Evolutionary conservation across 768 basidiomycete species (phyloP), one percentile per base, ranked within the genome.

Genomic region (Boletellus ananas): DNA sequence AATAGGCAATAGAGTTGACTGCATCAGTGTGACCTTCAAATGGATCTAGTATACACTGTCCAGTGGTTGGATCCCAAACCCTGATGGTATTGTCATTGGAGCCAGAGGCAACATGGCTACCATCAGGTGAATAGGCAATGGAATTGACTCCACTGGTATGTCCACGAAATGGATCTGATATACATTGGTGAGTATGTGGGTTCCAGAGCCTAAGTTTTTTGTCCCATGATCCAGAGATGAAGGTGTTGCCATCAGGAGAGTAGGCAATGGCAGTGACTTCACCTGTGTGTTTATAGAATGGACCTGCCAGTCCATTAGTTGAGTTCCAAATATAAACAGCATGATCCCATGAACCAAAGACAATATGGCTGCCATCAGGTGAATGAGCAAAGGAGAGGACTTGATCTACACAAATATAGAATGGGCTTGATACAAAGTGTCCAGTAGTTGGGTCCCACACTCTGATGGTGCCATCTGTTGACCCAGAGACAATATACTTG

Each of bases 61-160:
- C 27, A 46, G 49, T 51, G 25, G 20, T 27, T 47, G 55, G 13
- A 36, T 62, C 18, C 66, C 60, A 69, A 12, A 65, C 20, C n/a
- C 49, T 54, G 21, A 67, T 56, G 20, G 60, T 65, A 0, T 34
- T 4, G 14, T 66, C 62, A 3, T 1, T 44, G 18, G 62, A 58
- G 10, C 54, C 65, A 45, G 62, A 63, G 34, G 37, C 47, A 45
- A 63, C 37, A 13, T 47, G 21, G 9, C 36, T 58, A 2, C 68
- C 67, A 52, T 69, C 61, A 31, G 70, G 64, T 35, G 70, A 50
- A 60, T 48, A 55, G 45, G 54, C 49, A 42, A 59, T 20, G 45
- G 58, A 59, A 17, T 20, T 45, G 16, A 59, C 5, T 45, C 50
- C 49, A 12, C 18, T 7, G 0, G 51, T 50, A 6, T 59, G 58